Percentiles rank a stretch among this genome's conserved stretches.
These are phyloP conservation scores for Pontederia paniculata DNA, from an alignment of 176 grass and related monocot species.

Conservation along the genomic window DNA sequence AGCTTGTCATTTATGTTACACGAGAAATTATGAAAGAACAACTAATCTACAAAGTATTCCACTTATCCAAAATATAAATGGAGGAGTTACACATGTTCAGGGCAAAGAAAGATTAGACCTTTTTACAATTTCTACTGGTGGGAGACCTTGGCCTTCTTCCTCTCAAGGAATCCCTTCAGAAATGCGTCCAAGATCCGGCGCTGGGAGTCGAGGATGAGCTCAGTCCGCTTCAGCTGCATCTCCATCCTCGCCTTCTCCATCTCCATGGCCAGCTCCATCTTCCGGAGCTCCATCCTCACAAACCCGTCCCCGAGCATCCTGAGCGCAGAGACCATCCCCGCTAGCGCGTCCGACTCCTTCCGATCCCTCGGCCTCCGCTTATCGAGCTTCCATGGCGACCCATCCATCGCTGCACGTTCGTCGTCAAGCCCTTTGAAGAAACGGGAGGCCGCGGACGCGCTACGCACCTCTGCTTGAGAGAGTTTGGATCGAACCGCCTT, in stretches of 20 bases:
- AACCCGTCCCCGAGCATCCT: constrained; percentile 58
- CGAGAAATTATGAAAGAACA: no score
- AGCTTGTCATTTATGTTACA: no score
- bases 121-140: constrained; percentile 22
- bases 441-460: neutral
- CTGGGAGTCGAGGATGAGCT: constrained; percentile 78
- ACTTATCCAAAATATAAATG: neutral
- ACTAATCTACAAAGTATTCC: no score
- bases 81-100: neutral
- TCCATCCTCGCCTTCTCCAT: constrained; percentile 92
- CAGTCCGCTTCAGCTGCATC: constrained; percentile 78
- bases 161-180: constrained; percentile 38
- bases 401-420: constrained; percentile 4
- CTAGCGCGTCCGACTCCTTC: constrained; percentile 39
- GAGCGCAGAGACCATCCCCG: constrained; percentile 52
- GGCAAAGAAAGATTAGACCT: constrained; percentile 20
- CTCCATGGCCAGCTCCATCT: constrained; percentile 71
- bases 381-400: constrained; percentile 1
- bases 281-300: constrained; percentile 78
- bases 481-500: constrained; percentile 57
- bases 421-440: constrained; percentile 17
- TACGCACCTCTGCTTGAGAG: neutral
- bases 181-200: constrained; percentile 67
- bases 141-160: constrained; percentile 48
- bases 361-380: constrained; percentile 26